Evolutionary conservation across 176 grass and related monocot species (phyloP).

Genomic region (Avena atlantica): DNA sequence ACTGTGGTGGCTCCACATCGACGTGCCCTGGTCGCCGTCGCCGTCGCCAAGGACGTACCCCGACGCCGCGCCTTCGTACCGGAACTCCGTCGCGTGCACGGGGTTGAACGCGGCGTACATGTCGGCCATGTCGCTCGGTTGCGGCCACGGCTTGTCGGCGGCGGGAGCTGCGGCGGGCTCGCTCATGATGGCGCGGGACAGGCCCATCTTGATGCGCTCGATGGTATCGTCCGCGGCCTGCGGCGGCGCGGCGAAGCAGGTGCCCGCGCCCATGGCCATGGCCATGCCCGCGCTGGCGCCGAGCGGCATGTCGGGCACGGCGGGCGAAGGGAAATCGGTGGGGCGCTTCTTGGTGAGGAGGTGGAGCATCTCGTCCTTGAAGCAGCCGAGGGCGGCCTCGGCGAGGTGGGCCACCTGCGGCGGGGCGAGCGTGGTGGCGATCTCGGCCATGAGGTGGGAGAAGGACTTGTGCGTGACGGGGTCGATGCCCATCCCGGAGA

Average conservation of each 20-base stretch:
- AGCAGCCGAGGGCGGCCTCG: slow-evolving; percentile 93
- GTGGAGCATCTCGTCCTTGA: slow-evolving; percentile 99
- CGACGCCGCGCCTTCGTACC: slow-evolving; percentile 61
- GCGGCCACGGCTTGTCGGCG: slow-evolving; percentile 36
- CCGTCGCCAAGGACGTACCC: slow-evolving; percentile 46
- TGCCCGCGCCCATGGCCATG: background rate
- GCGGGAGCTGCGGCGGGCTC: slow-evolving; percentile 34
- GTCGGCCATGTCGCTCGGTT: slow-evolving; percentile 39
- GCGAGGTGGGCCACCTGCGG: slow-evolving; percentile 90
- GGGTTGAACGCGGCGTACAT: slow-evolving; percentile 52
- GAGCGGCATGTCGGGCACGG: background rate
- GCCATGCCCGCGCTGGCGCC: background rate
- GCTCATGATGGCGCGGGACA: slow-evolving; percentile 77
- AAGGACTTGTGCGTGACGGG: slow-evolving; percentile 97
- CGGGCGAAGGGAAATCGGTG: slow-evolving; percentile 49
- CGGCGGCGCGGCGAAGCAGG: slow-evolving; percentile 33
- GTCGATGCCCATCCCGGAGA: slow-evolving; percentile 98
- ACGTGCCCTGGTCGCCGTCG: slow-evolving; percentile 49
- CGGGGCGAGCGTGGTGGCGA: slow-evolving; percentile 87
- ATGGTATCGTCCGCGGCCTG: slow-evolving; percentile 57
- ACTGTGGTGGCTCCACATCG: slow-evolving; percentile 69
- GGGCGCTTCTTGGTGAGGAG: slow-evolving; percentile 86
- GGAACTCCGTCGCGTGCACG: slow-evolving; percentile 47
- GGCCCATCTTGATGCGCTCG: slow-evolving; percentile 77
- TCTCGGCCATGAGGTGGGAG: slow-evolving; percentile 98